A percentile compares a stretch with the other conserved stretches of the same genome.
Evolutionary conservation across 768 basidiomycete species (phyloP).

Genomic region (Agrocybe pediades): DNA sequence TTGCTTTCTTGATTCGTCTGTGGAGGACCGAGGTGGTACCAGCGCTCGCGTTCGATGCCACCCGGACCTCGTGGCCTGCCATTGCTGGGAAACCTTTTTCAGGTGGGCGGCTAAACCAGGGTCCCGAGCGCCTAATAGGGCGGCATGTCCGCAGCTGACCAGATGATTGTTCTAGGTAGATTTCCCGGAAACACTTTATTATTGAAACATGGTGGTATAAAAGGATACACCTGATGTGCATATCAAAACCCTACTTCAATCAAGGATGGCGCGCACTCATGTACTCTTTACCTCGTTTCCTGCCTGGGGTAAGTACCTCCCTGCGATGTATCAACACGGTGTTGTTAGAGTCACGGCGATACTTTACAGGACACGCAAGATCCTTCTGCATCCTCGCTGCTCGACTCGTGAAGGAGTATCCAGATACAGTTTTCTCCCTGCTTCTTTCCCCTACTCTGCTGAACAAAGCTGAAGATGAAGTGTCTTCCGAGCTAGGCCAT

Average conservation of each 20-base stretch:
- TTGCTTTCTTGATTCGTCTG: too few species aligned
- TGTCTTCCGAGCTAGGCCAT: slow-evolving; percentile 4
- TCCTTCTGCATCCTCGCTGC: slow-evolving; percentile 12
- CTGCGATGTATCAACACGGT: neutral
- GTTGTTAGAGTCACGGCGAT: neutral
- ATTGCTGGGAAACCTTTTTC: neutral
- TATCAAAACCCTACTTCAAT: too few species aligned
- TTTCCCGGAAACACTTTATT: too few species aligned
- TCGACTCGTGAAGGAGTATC: slow-evolving; percentile 6
- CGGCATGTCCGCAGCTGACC: too few species aligned
- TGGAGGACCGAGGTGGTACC: too few species aligned
- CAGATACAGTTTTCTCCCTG: slow-evolving; percentile 5
- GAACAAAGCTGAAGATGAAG: slow-evolving; percentile 1
- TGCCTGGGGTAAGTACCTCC: neutral
- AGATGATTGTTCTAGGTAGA: too few species aligned
- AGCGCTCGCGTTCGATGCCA: neutral
- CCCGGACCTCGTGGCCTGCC: neutral
- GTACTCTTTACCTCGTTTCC: slow-evolving; percentile 1
- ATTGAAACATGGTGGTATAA: too few species aligned
- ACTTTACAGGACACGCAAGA: slow-evolving; percentile 3
- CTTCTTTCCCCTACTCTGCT: slow-evolving; percentile 1
- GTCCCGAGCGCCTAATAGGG: too few species aligned
- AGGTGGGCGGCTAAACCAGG: too few species aligned
- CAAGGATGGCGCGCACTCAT: neutral
- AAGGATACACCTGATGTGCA: too few species aligned